Evolutionary conservation across 106 monocot species (phyloP), one percentile per base, ranked within the genome.

Genomic region (Dactylorhiza incarnata): DNA sequence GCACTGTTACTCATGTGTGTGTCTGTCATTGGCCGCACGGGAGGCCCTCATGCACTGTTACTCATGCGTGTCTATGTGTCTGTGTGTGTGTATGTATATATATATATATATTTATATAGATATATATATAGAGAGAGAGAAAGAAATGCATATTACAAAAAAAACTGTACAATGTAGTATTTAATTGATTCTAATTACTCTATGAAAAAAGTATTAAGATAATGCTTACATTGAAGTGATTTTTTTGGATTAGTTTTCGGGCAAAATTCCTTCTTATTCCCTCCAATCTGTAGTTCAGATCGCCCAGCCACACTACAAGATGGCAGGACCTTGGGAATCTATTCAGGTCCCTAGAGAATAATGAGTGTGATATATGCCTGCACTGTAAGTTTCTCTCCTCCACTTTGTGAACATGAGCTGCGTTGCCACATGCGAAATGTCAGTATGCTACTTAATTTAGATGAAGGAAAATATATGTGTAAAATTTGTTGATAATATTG

Each of bases 231-330:
- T 55, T 74, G 68, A 82, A 77, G 80, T 69, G 84, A 47, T 88
- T 82, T 51, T 79, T 73, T 19, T 70, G 62, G 50, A 88, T 88
- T 29, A 88, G 72, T 49, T 15, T 78, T 66, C 85, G 80, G 8
- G 80, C 85, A 53, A 74, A 82, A 37, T 49, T 23, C 4, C 74
- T 83, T 43, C 62, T 71, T 19, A 88, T 83, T 13, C 83, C 88
- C 9, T 88, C 45, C 12, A 85, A 10, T 73, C 85, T 80, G 71
- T 88, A 88, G 61, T 88, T 85, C 67, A 88, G 85, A 69, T 88
- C 88, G 22, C 88, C 88, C 9, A 88, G 54, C 88, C 85, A 85
- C n/a, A 88, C 73, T 3, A 70, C 83, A 8, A 86, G 12, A 77
- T 89, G 65, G 46, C 70, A 83, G 4, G 83, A 78, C 56, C 54